phyloP scores from a whole-genome alignment of 768 basidiomycete species.

The Cystobasidium onofrii region DNA sequence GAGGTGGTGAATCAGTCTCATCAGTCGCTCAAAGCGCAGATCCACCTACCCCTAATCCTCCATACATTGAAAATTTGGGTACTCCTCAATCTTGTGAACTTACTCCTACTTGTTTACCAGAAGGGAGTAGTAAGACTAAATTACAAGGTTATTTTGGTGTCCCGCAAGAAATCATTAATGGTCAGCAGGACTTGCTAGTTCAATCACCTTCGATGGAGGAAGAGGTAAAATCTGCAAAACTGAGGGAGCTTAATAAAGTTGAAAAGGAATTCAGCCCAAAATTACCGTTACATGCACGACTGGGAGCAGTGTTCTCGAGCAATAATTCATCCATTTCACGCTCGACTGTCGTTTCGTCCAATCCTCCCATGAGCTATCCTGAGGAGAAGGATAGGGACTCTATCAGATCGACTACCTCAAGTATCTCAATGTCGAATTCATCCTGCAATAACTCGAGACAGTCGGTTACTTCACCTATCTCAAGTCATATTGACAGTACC shows the following conservation, averaged over 20 bases:
- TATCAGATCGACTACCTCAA: not conserved
- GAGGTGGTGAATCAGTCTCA: not conserved
- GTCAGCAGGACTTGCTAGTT: not conserved
- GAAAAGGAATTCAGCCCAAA: not conserved
- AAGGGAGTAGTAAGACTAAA: not conserved
- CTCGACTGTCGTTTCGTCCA: not conserved
- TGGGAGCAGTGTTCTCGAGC: not conserved
- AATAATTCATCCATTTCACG: not conserved
- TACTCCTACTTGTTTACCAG: not conserved
- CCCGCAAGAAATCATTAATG: not conserved
- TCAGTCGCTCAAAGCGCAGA: not conserved
- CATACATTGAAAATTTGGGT: not conserved
- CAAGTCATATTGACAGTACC: not conserved
- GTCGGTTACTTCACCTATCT: not conserved
- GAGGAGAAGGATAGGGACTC: not conserved
- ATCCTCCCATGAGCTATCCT: not conserved
- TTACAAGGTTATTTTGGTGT: constrained; percentile 2
- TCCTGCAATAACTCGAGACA: not conserved
- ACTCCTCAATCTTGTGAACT: not conserved
- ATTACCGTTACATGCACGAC: not conserved
- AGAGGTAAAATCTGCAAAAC: not conserved
- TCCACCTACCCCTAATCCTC: not conserved
- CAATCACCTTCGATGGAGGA: not conserved
- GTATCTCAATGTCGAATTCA: not conserved
- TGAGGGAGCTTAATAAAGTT: not conserved